Conservation (phyloP, 345 rosid genomes). For the Dipteronia dyeriana region DNA sequence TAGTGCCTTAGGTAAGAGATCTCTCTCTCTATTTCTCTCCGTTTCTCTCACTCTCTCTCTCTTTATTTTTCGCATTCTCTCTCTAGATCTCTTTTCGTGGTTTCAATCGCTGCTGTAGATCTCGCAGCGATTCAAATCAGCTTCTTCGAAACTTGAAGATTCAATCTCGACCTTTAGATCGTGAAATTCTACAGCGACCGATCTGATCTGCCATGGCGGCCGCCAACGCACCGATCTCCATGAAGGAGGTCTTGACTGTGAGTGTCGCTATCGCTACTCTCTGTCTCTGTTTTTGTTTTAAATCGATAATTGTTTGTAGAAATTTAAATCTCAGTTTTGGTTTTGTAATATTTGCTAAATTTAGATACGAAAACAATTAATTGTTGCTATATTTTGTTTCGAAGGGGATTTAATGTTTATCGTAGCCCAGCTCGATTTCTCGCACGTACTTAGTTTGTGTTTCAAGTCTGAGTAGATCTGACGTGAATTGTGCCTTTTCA, state of each 20-base stretch:
- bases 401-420: slow-evolving; percentile 2
- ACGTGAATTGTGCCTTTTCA: slow-evolving; percentile 11
- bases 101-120: slow-evolving; percentile 43
- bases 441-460: slow-evolving; percentile 11
- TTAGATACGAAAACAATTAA: neutral
- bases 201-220: slow-evolving; percentile 78
- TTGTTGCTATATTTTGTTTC: neutral
- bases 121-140: slow-evolving; percentile 38
- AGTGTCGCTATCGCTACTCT: slow-evolving; percentile 24
- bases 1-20: slow-evolving; percentile 26
- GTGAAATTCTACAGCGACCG: slow-evolving; percentile 14
- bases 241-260: slow-evolving; percentile 91
- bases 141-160: slow-evolving; percentile 18
- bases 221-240: slow-evolving; percentile 86
- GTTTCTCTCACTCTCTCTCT: neutral
- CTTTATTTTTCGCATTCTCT: neutral
- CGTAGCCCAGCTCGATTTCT: neutral
- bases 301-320: slow-evolving; percentile 7
- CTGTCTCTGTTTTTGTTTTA: slow-evolving; percentile 8
- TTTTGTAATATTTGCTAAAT: neutral
- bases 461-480: slow-evolving; percentile 23
- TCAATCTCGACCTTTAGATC: slow-evolving; percentile 43
- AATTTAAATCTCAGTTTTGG: slow-evolving; percentile 18
- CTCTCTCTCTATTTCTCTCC: slow-evolving; percentile 4
- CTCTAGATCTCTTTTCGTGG: slow-evolving; percentile 14